phyloP scores from a whole-genome alignment of 2,329 filamentous ascomycete genomes.

The Emmonsiellopsis sp. region DNA sequence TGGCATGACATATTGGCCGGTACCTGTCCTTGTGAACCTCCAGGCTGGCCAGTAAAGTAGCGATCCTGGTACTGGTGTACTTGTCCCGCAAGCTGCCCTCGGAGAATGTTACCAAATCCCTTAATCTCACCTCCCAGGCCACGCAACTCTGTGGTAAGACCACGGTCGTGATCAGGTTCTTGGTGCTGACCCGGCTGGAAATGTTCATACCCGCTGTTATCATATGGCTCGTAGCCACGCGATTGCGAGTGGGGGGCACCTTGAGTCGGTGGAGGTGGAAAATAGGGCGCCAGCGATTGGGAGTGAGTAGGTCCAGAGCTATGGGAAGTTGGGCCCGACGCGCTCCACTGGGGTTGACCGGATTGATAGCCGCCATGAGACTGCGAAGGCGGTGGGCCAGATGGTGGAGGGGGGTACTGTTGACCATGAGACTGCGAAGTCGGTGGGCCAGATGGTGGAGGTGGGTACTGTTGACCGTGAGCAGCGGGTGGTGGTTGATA shows the following conservation, averaged over 20 bases:
- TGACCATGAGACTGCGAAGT: constrained; percentile 13
- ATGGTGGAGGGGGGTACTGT: constrained; percentile 32
- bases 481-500: constrained; percentile 4
- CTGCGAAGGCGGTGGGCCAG: constrained; percentile 22
- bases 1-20: constrained; percentile 46
- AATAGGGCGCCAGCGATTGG: constrained; percentile 30
- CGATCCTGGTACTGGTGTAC: constrained; percentile 37
- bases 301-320: constrained; percentile 10
- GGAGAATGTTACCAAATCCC: constrained; percentile 29
- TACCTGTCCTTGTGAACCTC: constrained; percentile 14
- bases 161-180: constrained; percentile 18
- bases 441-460: constrained; percentile 29
- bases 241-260: constrained; percentile 22
- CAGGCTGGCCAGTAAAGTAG: constrained; percentile 13
- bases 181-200: constrained; percentile 24
- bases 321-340: neutral
- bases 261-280: constrained; percentile 33
- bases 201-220: constrained; percentile 20
- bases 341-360: constrained; percentile 6
- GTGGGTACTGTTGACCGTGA: constrained; percentile 25
- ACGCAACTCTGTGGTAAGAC: constrained; percentile 22
- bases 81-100: constrained; percentile 32
- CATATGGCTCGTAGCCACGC: constrained; percentile 22
- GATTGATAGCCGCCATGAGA: constrained; percentile 3
- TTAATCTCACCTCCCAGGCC: constrained; percentile 30